phyloP scores from a whole-genome alignment of 106 monocot genomes.

The Xerophyta viscosa region DNA sequence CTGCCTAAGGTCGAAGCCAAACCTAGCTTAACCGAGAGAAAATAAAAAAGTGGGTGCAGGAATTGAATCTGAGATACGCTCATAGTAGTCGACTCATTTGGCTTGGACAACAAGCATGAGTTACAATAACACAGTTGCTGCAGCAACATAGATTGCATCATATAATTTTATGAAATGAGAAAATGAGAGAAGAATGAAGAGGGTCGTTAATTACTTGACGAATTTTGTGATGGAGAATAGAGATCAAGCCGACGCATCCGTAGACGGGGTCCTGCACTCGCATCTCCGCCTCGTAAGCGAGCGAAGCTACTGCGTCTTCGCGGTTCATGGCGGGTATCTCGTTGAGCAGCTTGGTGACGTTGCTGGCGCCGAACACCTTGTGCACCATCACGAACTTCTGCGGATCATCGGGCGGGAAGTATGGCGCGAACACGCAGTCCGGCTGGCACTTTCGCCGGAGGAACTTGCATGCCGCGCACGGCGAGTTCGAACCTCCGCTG shows the following conservation, averaged over 20 bases:
- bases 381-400: slow-evolving; percentile 88
- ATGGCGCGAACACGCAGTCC: slow-evolving; percentile 92
- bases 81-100: no score
- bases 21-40: no score
- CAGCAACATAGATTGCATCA: no score
- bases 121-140: no score
- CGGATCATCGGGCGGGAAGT: slow-evolving; percentile 93
- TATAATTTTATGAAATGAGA: no score
- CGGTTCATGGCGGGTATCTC: slow-evolving; percentile 53
- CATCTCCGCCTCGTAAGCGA: slow-evolving; percentile 90
- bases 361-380: slow-evolving; percentile 87
- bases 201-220: no score
- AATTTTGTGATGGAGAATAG: slow-evolving; percentile 78
- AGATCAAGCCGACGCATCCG: slow-evolving; percentile 85
- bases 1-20: no score
- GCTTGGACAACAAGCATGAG: no score
- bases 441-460: slow-evolving; percentile 93
- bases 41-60: no score
- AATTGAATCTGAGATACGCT: no score
- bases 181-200: no score
- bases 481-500: slow-evolving; percentile 40
- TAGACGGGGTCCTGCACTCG: slow-evolving; percentile 84
- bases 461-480: slow-evolving; percentile 94
- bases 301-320: slow-evolving; percentile 87
- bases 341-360: slow-evolving; percentile 86